A percentile compares a stretch with the other conserved stretches of the same genome.
Conservation (phyloP, 441 rosid species). For the Arabidopsis hybrid region DNA sequence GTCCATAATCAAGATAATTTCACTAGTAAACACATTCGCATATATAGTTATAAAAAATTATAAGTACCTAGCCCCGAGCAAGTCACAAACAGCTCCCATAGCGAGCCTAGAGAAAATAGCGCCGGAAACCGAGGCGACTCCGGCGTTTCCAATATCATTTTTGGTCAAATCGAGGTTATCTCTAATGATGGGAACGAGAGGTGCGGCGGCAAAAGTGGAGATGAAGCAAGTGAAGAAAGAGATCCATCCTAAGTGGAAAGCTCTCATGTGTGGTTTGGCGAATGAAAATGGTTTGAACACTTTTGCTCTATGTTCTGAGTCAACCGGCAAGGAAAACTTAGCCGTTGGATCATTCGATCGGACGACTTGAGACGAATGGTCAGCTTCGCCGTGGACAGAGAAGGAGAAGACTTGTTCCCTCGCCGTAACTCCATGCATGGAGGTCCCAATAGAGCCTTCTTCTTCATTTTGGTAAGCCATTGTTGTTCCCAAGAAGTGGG, state of each 20-base stretch:
- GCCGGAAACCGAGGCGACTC: slow-evolving; percentile 52
- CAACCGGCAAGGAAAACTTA: slow-evolving; percentile 47
- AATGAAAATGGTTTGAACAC: slow-evolving; percentile 49
- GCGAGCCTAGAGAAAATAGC: slow-evolving; percentile 51
- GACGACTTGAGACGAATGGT: background rate
- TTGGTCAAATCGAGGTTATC: slow-evolving; percentile 51
- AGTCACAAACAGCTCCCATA: slow-evolving; percentile 53
- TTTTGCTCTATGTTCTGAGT: slow-evolving; percentile 51
- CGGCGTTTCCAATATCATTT: slow-evolving; percentile 50
- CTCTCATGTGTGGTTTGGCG: slow-evolving; percentile 52
- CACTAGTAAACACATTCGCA: background rate
- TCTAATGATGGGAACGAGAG: slow-evolving; percentile 51
- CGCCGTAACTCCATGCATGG: slow-evolving; percentile 41
- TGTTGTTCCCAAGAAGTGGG: slow-evolving; percentile 29
- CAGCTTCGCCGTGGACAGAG: slow-evolving; percentile 16
- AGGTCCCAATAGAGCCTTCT: slow-evolving; percentile 36
- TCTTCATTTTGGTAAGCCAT: slow-evolving; percentile 28
- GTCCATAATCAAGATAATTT: background rate
- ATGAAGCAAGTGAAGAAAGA: slow-evolving; percentile 54
- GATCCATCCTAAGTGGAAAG: slow-evolving; percentile 53
- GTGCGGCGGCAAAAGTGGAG: slow-evolving; percentile 55
- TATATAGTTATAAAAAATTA: background rate
- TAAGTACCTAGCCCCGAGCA: slow-evolving; percentile 47
- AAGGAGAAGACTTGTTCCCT: slow-evolving; percentile 40
- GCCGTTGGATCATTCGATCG: slow-evolving; percentile 34